Base-by-base conservation (phyloP, 2,329 filamentous ascomycete genomes). In the Colletotrichum limetticola region DNA sequence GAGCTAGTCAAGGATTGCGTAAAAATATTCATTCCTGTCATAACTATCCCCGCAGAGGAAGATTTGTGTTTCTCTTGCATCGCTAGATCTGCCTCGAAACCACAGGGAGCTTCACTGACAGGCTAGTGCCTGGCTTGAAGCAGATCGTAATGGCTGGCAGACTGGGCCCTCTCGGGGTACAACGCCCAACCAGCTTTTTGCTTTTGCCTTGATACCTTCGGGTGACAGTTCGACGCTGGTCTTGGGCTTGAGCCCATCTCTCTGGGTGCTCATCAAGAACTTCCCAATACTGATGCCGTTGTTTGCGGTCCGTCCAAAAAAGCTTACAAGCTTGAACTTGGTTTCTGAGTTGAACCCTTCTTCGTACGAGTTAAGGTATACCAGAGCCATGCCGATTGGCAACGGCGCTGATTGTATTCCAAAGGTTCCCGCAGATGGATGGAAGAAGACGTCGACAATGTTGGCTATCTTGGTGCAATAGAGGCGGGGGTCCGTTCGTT, bases 381-480 rank as follows among this genome's bases (percentile, higher is more conserved):
- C 62, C 14, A 76, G 28, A 1, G 74, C 60, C 57, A 75, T 74
- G 63, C 74, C 71, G 1, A 74, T 67, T 22, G 75, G 74, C 8
- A 76, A 68, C 11, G 75, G 68, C 16, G 75, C 64, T 5, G 62
- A 68, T 22, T 67, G 62, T 12, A 74, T 64, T 2, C 73, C 74
- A 11, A 74, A 76, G 0, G 56, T 67, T 3, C 75, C 75, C 7
- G 73, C 73, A 2, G 61, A 46, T 2, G 73, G 70, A 16, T 71
- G 68, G 49, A 76, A 67, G 35, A 76, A 74, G 8, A 75, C 42
- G 16, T 70, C 73, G 37, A 75, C 49, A 14, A 71, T 57, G 56
- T 74, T 56, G 37, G 73, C 72, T 32, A 76, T 75, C 37, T 68
- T 68, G n/a, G 63, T 26, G 59, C 75, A 76, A 57, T 72, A 76